These are phyloP conservation scores for Inga laurina DNA, from an alignment of 306 rosid species.

Conservation along the genomic window DNA sequence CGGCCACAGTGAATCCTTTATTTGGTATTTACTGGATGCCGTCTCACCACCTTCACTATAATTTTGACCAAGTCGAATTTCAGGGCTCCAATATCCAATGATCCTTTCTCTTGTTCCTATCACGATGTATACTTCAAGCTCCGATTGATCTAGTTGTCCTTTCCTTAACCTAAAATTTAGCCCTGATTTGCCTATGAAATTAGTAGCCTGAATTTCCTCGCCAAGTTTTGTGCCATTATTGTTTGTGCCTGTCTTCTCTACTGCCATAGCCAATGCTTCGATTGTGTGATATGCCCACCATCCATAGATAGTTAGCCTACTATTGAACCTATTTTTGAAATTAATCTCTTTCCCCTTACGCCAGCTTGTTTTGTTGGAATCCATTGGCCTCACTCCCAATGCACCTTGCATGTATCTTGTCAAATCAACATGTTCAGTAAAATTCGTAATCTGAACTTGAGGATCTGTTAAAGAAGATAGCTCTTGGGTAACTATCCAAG, in stretches of 20 bases:
- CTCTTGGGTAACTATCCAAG: constrained; percentile 33
- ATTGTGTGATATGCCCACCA: not conserved
- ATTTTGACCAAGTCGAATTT: constrained; percentile 17
- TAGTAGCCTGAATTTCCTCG: not conserved
- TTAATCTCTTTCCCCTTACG: too few species aligned
- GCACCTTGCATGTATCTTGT: not conserved
- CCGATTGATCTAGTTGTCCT: constrained; percentile 33
- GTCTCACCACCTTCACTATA: not conserved
- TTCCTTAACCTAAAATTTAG: not conserved
- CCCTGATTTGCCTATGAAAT: constrained; percentile 30
- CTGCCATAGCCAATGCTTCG: not conserved
- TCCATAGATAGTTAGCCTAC: too few species aligned
- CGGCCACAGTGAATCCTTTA: not conserved
- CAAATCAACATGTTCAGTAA: not conserved
- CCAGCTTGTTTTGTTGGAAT: too few species aligned
- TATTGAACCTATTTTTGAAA: too few species aligned
- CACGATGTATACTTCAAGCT: constrained; percentile 39
- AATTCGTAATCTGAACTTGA: accelerated
- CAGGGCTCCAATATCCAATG: constrained; percentile 37
- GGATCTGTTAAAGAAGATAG: constrained; percentile 35
- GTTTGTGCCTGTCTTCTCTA: not conserved
- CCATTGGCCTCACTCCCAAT: too few species aligned
- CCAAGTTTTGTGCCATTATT: not conserved
- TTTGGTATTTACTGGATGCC: not conserved
- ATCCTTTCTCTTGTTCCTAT: constrained; percentile 28